Evolutionary conservation across 2,329 filamentous ascomycete species (phyloP).

Genomic region (Fusarium pseudograminearum): DNA sequence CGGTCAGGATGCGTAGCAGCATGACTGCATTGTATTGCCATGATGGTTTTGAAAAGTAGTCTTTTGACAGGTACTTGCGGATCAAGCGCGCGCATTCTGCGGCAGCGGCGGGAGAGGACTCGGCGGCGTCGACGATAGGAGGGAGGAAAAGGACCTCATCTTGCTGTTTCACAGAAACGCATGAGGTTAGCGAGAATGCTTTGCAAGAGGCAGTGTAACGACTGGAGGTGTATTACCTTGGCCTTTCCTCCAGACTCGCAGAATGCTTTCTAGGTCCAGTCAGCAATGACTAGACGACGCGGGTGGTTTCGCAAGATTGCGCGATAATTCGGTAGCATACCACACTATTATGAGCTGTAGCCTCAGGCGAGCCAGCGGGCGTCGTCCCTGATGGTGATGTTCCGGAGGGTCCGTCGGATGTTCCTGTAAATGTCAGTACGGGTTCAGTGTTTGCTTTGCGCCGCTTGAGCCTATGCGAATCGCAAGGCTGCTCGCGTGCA

Average conservation of each 20-base stretch:
- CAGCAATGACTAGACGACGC: slow-evolving; percentile 36
- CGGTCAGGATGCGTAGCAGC: slow-evolving; percentile 89
- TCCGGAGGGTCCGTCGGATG: slow-evolving; percentile 39
- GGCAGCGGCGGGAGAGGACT: slow-evolving; percentile 89
- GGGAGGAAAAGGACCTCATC: slow-evolving; percentile 95
- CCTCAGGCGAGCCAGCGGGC: slow-evolving; percentile 73
- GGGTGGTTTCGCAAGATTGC: slow-evolving; percentile 6
- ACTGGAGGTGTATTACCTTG: slow-evolving; percentile 56
- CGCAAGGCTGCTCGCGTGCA: slow-evolving; percentile 5
- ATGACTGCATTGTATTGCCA: slow-evolving; percentile 97
- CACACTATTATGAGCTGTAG: slow-evolving; percentile 73
- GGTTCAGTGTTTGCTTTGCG: slow-evolving; percentile 18
- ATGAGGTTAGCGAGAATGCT: slow-evolving; percentile 12
- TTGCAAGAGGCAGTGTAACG: background rate
- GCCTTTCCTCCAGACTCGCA: slow-evolving; percentile 78
- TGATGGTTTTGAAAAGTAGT: slow-evolving; percentile 73
- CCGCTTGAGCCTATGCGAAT: background rate
- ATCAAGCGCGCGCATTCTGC: slow-evolving; percentile 83
- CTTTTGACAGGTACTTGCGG: slow-evolving; percentile 82
- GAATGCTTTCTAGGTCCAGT: slow-evolving; percentile 73
- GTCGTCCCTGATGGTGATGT: slow-evolving; percentile 48
- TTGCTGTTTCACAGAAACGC: slow-evolving; percentile 62
- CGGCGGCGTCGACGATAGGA: slow-evolving; percentile 92
- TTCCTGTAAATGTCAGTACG: slow-evolving; percentile 25
- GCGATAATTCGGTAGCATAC: slow-evolving; percentile 59